These are phyloP conservation scores for Suillus subluteus DNA, from an alignment of 768 basidiomycete genomes.

Conservation along the genomic window DNA sequence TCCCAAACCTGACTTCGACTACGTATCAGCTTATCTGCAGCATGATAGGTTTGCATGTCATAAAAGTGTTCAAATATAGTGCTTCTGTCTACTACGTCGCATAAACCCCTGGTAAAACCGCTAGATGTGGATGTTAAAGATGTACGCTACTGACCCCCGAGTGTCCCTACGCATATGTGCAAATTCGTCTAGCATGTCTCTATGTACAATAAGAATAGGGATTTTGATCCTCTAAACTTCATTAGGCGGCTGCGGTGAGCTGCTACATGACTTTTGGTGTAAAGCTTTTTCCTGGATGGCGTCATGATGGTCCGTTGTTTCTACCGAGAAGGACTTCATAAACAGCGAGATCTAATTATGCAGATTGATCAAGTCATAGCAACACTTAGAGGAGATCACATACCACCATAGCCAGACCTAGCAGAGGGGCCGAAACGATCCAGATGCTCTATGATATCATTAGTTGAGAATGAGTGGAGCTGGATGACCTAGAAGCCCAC, in stretches of 20 bases:
- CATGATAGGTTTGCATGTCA: neutral
- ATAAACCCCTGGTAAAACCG: neutral
- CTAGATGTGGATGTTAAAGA: neutral
- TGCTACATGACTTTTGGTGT: constrained; percentile 11
- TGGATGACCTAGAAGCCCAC: constrained; percentile 39
- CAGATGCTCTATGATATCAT: constrained; percentile 60
- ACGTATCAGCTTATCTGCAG: neutral
- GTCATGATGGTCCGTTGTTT: constrained; percentile 19
- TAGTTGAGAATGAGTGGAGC: constrained; percentile 14
- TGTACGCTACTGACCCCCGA: neutral
- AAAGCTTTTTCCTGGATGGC: constrained; percentile 24
- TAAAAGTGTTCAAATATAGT: neutral
- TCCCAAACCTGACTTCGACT: neutral
- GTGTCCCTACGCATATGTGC: neutral
- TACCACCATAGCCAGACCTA: constrained; percentile 68
- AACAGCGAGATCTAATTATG: constrained; percentile 32
- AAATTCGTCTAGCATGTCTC: constrained; percentile 7
- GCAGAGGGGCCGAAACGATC: constrained; percentile 71
- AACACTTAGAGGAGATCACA: constrained; percentile 22
- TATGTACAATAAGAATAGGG: constrained; percentile 21
- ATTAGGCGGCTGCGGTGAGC: constrained; percentile 14
- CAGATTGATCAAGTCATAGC: constrained; percentile 2
- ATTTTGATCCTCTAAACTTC: constrained; percentile 22
- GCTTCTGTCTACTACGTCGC: neutral
- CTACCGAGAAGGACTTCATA: constrained; percentile 31